These are phyloP conservation scores for Dendrobium huoshanense DNA, from an alignment of 106 monocot genomes.

Conservation along the genomic window DNA sequence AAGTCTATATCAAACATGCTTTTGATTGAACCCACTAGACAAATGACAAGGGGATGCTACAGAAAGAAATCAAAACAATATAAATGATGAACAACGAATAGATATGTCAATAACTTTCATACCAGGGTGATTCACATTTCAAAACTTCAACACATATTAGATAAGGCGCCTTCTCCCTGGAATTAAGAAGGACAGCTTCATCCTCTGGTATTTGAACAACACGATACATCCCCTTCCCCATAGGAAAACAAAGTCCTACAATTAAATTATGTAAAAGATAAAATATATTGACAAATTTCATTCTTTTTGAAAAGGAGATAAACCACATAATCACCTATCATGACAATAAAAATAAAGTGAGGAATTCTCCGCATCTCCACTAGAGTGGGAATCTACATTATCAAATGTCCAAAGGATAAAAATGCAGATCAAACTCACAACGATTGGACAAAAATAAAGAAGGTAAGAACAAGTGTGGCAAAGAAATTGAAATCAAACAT, in stretches of 20 bases:
- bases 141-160: constrained; percentile 96
- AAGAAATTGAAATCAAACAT: background rate
- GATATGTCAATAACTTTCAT: constrained; percentile 5
- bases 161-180: constrained; percentile 98
- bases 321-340: background rate
- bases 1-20: background rate
- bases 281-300: background rate
- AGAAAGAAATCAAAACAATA: background rate
- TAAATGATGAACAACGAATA: background rate
- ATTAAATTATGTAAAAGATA: background rate
- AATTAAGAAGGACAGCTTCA: constrained; percentile 93
- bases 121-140: constrained; percentile 89
- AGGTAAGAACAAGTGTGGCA: background rate
- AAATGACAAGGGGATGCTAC: background rate
- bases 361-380: background rate
- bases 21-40: background rate
- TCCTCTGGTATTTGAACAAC: constrained; percentile 94
- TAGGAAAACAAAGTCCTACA: constrained; percentile 94
- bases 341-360: background rate
- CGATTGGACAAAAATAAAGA: background rate
- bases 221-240: constrained; percentile 96
- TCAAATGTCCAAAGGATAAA: background rate
- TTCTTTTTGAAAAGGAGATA: background rate
- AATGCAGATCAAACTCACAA: background rate
- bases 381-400: background rate